Base-by-base conservation (phyloP, 2,329 filamentous ascomycete species). In the Fusarium ambrosium region DNA sequence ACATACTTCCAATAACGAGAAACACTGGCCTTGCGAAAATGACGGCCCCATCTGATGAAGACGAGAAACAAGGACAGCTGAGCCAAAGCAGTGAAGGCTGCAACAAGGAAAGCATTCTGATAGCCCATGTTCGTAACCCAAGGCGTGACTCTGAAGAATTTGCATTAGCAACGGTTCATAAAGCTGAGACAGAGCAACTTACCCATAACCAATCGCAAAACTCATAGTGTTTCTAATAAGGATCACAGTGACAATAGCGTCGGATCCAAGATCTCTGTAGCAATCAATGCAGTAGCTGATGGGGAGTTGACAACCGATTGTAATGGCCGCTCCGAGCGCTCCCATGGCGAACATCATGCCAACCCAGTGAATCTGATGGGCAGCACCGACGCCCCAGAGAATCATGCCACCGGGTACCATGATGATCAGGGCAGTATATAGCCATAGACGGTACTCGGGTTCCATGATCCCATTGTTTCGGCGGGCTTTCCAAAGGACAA, bases 391-490 rank as follows among this genome's bases (percentile, higher is more conserved):
- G 4, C 80, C 80, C 79, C 79, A 81, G 13, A 81, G 72, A 24
- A 81, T 71, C 10, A 80, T 71, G 1, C 70, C 69, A 5, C 62
- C 73, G 2, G 80, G 79, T 10, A 77, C 64, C 8, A 78, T 56
- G 39, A 80, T 48, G 0, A 76, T 56, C 20, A 79, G 77, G 22
- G 79, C 67, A 32, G 77, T 48, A 64, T 83, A 83, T 1, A 82
- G 78, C 84, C 84, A 85, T 3, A 85, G 76, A 0, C 83, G 79
- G 32, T 84, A 81, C 64, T 85, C 84, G 1, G 84, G 78, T 66
- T 85, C 84, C 34, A 79, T 81, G n/a, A 85, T 78, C 14, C 84
- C 84, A 29, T 80, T 77, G 69, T 85, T 85, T 51, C 79, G 80
- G 9, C 83, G 81, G 0, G 83, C 82, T 13, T 81, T 72, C 27